Base-by-base conservation (phyloP, 1,139 yeast genomes). In the Kodamaea anthophila region DNA sequence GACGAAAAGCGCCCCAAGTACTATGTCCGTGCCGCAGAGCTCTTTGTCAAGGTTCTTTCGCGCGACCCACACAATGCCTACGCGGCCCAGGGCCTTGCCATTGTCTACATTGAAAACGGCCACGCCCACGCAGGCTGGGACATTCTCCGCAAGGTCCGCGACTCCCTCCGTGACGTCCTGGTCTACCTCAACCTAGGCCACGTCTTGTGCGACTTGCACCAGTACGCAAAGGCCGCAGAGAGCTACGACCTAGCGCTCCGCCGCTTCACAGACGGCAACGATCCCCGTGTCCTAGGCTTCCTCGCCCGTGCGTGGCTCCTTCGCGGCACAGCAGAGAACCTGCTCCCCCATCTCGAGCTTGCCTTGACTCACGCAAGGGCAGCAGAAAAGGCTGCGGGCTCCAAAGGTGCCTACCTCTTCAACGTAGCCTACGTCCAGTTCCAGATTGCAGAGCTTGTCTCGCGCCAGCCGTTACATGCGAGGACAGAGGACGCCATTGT, bases 61-160 rank as follows among this genome's bases (percentile, higher is more conserved):
- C 64, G 87, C 21, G 98, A 91, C 57, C 74, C 91, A 5, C 68
- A 73, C 42, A 86, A 91, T 52, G 94, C 91, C 1, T 91, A 81
- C 59, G 99, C 97, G 2, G 98, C 98, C 1, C 98, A 91, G 55
- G 99, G 99, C 31, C 70, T 93, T 40, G 98, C 97, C 2, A 87
- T 91, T 32, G 77, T 88, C 8, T 83, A 86, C 54, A 94, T 94
- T 13, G 97, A 88, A 46, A 82, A 82, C 47, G 84, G 83, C 46
- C 80, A 85, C 37, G 60, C 76, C 13, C 77, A 74, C 23, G 70
- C 79, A 40, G 96, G 97, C 1, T 67, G 87, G 47, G 94, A 86
- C 42, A 79, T 87, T 31, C 78, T 93, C 49, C 74, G 94, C 55
- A 87, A 88, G 45, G 78, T 88, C 32, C 75, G 96, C 50, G 98